Conservation (phyloP, 352 stramenopile species). For the Thraustochytrium sp. region DNA sequence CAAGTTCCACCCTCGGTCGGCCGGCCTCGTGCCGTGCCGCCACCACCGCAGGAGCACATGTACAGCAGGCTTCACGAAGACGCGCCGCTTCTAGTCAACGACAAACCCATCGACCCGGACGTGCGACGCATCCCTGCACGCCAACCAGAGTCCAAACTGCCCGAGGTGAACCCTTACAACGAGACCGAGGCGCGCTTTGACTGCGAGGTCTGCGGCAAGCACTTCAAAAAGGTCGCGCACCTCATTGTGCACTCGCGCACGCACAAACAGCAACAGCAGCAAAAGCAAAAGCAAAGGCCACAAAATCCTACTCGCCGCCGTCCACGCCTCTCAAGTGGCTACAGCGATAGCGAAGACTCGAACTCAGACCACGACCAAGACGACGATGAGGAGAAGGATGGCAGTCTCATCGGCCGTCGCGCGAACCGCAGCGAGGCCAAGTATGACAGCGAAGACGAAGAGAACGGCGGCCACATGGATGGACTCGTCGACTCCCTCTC, state of each 20-base stretch:
- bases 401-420: background rate
- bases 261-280: conserved; percentile 3
- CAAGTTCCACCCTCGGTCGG: background rate
- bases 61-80: background rate
- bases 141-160: background rate
- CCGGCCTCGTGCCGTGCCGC: background rate
- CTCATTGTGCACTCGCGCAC: conserved; percentile 31
- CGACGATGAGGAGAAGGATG: background rate
- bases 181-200: no score
- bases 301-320: background rate
- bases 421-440: background rate
- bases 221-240: conserved; percentile 29
- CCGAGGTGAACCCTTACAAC: background rate
- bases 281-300: background rate
- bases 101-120: background rate
- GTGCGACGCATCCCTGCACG: no score
- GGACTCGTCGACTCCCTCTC: background rate
- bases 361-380: background rate
- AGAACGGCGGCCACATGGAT: background rate
- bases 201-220: background rate
- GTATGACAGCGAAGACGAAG: background rate
- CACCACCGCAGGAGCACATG: background rate
- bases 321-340: background rate
- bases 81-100: background rate
- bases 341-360: background rate